Evolutionary conservation across 345 rosid genomes (phyloP).

Genomic region (Microcos paniculata): DNA sequence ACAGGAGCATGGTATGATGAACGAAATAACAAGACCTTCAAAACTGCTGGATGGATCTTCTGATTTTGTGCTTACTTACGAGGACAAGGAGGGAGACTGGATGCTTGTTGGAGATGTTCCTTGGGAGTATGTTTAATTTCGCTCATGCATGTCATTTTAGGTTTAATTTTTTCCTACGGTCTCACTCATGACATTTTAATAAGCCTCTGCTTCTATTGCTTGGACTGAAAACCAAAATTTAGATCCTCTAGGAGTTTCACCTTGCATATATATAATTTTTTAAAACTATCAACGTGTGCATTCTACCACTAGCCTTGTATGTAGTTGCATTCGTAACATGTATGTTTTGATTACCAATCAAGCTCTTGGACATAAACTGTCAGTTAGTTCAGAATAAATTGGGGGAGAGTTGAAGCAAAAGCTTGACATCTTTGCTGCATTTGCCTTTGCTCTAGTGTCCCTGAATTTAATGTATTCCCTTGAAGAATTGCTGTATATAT

Average conservation of each 20-base stretch:
- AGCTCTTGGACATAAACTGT: neutral
- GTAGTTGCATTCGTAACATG: neutral
- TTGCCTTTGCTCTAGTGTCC: neutral
- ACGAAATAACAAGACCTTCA: conserved; percentile 33
- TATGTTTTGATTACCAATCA: neutral
- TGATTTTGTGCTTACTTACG: conserved; percentile 78
- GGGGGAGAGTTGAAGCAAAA: neutral
- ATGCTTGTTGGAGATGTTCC: conserved; percentile 99
- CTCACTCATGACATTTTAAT: neutral
- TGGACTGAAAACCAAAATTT: neutral
- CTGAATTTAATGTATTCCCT: neutral
- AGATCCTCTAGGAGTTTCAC: neutral
- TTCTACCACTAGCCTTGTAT: neutral
- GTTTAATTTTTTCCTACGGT: neutral
- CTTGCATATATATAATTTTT: neutral
- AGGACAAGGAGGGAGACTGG: conserved; percentile 98
- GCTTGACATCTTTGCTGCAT: neutral
- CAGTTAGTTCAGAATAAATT: neutral
- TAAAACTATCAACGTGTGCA: neutral
- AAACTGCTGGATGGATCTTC: conserved; percentile 71
- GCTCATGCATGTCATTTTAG: neutral
- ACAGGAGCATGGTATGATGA: conserved; percentile 30
- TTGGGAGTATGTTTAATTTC: conserved; percentile 64
- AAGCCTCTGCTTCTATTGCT: neutral
- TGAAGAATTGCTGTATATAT: neutral